A percentile compares a stretch with the other conserved stretches of the same genome.
Evolutionary conservation across 139 green algal species (phyloP).

Genomic region (Haematococcus sp.): DNA sequence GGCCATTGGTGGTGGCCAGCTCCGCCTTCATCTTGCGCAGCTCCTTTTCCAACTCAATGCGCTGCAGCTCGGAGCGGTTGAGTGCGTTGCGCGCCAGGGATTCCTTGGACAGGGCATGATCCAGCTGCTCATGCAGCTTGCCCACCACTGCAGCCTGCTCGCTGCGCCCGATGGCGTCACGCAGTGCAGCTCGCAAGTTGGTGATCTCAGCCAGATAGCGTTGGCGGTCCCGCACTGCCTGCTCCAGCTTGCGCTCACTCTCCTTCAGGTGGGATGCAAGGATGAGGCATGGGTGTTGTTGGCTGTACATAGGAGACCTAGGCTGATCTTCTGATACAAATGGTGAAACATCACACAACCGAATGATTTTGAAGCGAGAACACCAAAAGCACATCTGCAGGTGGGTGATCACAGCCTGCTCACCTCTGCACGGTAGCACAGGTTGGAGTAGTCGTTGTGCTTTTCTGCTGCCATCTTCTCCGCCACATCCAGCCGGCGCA

Average conservation of each 20-base stretch:
- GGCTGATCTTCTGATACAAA: too few relatives aligned
- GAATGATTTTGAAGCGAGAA: too few relatives aligned
- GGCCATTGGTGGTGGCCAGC: constrained; percentile 21
- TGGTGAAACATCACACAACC: too few relatives aligned
- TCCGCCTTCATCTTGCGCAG: constrained; percentile 33
- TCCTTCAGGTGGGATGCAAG: constrained; percentile 23
- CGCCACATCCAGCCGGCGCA: constrained; percentile 32
- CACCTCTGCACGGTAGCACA: constrained; percentile 30
- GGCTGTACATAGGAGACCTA: not conserved
- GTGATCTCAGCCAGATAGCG: constrained; percentile 53
- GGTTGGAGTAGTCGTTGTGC: constrained; percentile 13
- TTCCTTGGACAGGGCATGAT: constrained; percentile 43
- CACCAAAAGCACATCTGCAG: too few relatives aligned
- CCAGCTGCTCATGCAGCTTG: constrained; percentile 55
- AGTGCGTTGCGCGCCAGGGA: constrained; percentile 42
- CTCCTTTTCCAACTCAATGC: constrained; percentile 49
- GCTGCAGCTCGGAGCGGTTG: constrained; percentile 50
- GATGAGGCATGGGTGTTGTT: not conserved
- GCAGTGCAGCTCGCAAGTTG: constrained; percentile 45
- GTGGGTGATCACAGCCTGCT: not conserved
- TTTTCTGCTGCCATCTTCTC: constrained; percentile 28
- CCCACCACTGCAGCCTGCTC: constrained; percentile 42
- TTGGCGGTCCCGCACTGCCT: constrained; percentile 25
- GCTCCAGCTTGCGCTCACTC: constrained; percentile 33
- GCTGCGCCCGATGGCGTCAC: constrained; percentile 33